phyloP scores from a whole-genome alignment of 345 rosid species.

The Eutrema yunnanense region DNA sequence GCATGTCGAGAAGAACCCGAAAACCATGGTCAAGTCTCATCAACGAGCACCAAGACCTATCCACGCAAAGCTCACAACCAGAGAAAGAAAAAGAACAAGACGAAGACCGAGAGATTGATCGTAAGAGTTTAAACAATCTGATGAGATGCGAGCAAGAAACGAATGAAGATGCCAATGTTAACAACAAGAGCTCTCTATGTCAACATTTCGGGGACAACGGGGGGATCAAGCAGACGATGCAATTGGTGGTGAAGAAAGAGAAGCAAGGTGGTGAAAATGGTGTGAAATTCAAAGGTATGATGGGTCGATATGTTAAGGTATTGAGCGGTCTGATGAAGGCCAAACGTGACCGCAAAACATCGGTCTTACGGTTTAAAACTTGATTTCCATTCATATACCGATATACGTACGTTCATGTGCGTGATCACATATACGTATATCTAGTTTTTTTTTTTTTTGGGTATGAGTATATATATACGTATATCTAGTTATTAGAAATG shows the following conservation, averaged over 20 bases:
- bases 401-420: background rate
- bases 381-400: slow-evolving; percentile 3
- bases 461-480: too few species aligned
- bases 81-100: slow-evolving; percentile 1
- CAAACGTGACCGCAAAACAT: slow-evolving; percentile 35
- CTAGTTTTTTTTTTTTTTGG: too few species aligned
- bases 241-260: slow-evolving; percentile 39
- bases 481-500: background rate
- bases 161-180: slow-evolving; percentile 1
- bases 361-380: slow-evolving; percentile 9
- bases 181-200: slow-evolving; percentile 39
- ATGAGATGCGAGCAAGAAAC: slow-evolving; percentile 35
- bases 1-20: slow-evolving; percentile 72
- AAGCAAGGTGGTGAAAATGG: slow-evolving; percentile 25
- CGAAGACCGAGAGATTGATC: slow-evolving; percentile 24
- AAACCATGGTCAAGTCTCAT: slow-evolving; percentile 40
- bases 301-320: slow-evolving; percentile 56
- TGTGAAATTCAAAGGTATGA: slow-evolving; percentile 48
- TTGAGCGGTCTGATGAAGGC: slow-evolving; percentile 50
- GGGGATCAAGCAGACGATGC: slow-evolving; percentile 34
- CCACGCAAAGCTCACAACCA: background rate
- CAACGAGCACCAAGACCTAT: slow-evolving; percentile 13
- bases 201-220: slow-evolving; percentile 46
- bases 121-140: slow-evolving; percentile 58
- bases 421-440: background rate